A percentile compares a stretch with the other conserved stretches of the same genome.
Evolutionary conservation across 306 rosid genomes (phyloP).

Genomic region (Vigna radiata): DNA sequence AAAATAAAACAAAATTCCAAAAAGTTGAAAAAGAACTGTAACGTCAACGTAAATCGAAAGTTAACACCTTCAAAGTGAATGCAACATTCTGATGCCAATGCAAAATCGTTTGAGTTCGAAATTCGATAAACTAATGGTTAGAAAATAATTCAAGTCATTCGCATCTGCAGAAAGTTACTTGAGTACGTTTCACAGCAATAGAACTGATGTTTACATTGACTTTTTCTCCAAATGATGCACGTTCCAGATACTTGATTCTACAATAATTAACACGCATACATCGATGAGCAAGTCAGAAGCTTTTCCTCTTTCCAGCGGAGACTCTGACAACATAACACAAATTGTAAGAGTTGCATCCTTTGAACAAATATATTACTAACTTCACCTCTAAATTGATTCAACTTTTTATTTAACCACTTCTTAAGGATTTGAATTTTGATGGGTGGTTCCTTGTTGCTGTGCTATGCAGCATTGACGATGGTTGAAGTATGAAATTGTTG

Average conservation of each 20-base stretch:
- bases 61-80: background rate
- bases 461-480: background rate
- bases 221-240: background rate
- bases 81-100: background rate
- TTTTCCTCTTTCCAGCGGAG: background rate
- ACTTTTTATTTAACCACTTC: too few species aligned
- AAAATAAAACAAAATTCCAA: background rate
- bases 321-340: background rate
- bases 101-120: background rate
- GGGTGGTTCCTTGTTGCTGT: background rate
- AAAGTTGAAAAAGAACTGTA: background rate
- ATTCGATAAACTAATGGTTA: background rate
- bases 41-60: background rate
- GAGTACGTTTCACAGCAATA: background rate
- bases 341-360: background rate
- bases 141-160: background rate
- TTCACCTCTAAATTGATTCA: too few species aligned
- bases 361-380: too few species aligned
- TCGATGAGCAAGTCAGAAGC: background rate
- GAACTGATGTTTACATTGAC: constrained; percentile 1
- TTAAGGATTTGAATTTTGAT: background rate
- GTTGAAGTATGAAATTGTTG: background rate
- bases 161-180: background rate
- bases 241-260: background rate
- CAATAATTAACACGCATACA: background rate